Evolutionary conservation across 1,284 basidiomycete genomes (phyloP).

Genomic region (Ganoderma multipileum): DNA sequence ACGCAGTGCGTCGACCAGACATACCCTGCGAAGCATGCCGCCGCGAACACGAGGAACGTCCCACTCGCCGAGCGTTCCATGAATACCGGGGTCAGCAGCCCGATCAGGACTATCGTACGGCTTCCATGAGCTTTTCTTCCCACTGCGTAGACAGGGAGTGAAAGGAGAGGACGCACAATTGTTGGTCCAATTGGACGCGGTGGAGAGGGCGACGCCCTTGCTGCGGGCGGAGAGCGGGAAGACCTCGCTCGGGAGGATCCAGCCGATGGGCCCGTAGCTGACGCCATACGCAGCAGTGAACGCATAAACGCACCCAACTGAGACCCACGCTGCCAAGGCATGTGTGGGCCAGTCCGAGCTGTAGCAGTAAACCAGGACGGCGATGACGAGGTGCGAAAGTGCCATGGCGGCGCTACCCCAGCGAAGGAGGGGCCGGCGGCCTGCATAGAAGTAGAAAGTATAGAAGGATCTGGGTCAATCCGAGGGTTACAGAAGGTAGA

Average conservation of each 20-base stretch:
- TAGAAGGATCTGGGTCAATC: neutral
- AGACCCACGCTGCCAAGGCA: slow-evolving; percentile 63
- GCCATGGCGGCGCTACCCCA: slow-evolving; percentile 78
- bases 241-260: slow-evolving; percentile 84
- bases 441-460: slow-evolving; percentile 40
- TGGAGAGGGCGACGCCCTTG: slow-evolving; percentile 85
- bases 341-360: slow-evolving; percentile 63
- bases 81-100: slow-evolving; percentile 78
- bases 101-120: slow-evolving; percentile 68
- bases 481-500: neutral
- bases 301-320: slow-evolving; percentile 75
- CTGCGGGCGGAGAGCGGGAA: slow-evolving; percentile 89
- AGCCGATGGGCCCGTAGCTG: slow-evolving; percentile 86
- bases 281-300: slow-evolving; percentile 87
- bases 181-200: slow-evolving; percentile 84
- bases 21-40: slow-evolving; percentile 68
- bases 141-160: slow-evolving; percentile 1
- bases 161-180: slow-evolving; percentile 60
- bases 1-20: slow-evolving; percentile 73
- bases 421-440: slow-evolving; percentile 68
- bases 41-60: slow-evolving; percentile 73
- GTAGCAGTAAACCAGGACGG: slow-evolving; percentile 64
- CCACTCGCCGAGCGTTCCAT: slow-evolving; percentile 69
- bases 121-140: neutral
- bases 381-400: slow-evolving; percentile 74